Evolutionary conservation across 352 stramenopile species (phyloP).

Genomic region (Pythium myriotylum): DNA sequence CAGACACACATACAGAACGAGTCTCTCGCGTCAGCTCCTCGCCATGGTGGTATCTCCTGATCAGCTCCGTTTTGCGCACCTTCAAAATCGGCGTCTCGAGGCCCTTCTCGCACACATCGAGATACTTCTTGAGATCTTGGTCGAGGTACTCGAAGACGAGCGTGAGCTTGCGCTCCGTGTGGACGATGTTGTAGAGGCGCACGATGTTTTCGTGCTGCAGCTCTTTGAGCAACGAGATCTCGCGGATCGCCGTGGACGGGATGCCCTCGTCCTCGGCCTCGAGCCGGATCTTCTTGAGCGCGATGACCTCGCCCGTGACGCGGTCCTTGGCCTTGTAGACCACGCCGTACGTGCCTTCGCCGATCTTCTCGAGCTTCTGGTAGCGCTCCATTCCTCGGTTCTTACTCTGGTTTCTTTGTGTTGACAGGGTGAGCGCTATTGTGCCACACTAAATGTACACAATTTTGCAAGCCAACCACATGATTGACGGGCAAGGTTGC

Average conservation of each 20-base stretch:
- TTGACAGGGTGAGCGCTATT: neutral
- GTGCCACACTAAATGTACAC: constrained; percentile 26
- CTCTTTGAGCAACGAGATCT: constrained; percentile 98
- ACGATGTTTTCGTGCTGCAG: constrained; percentile 99
- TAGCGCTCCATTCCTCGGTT: constrained; percentile 86
- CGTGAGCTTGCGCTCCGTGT: constrained; percentile 98
- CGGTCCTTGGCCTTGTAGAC: constrained; percentile 99
- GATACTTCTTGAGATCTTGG: constrained; percentile 99
- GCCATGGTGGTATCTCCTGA: neutral
- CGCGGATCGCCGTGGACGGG: constrained; percentile 97
- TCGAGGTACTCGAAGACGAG: constrained; percentile 99
- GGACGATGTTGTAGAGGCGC: constrained; percentile 99
- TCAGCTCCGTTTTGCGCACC: constrained; percentile 25
- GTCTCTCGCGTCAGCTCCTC: constrained; percentile 5
- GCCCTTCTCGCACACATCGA: constrained; percentile 98
- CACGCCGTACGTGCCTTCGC: constrained; percentile 98
- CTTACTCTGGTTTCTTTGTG: constrained; percentile 34
- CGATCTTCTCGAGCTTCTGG: constrained; percentile 97
- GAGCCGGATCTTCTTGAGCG: constrained; percentile 99
- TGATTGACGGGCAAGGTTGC: constrained; percentile 9
- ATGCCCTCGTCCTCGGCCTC: constrained; percentile 98
- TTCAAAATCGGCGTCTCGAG: constrained; percentile 93
- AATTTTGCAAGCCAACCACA: neutral
- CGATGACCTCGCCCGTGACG: constrained; percentile 97
- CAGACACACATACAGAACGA: constrained; percentile 2